Percentiles rank a stretch among this genome's conserved stretches.
phyloP scores from a whole-genome alignment of 352 stramenopile species.

The Globisporangium spiculum region DNA sequence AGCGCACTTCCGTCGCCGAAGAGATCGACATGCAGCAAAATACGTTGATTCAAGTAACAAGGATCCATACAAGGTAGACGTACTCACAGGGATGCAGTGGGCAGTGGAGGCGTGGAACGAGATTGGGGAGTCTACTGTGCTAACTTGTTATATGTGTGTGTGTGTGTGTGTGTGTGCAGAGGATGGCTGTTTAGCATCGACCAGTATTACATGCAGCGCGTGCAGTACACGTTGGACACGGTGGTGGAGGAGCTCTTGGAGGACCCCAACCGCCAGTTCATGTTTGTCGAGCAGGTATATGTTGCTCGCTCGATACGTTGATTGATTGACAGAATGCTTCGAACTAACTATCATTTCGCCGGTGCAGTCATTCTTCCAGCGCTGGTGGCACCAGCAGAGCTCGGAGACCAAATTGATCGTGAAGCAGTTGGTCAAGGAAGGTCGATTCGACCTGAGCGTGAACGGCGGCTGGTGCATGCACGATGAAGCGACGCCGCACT shows the following conservation, averaged over 20 bases:
- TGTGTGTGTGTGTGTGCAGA: conserved; percentile 16
- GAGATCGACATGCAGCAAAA: too few species aligned
- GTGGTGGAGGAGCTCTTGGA: conserved; percentile 83
- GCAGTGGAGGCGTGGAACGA: too few species aligned
- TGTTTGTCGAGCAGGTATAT: conserved; percentile 85
- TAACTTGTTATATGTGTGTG: not conserved
- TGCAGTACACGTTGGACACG: conserved; percentile 96
- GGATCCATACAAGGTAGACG: too few species aligned
- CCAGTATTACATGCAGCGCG: conserved; percentile 94
- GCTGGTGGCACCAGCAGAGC: conserved; percentile 93
- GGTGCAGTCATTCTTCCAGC: conserved; percentile 90
- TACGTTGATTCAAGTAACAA: too few species aligned
- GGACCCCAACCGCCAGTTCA: conserved; percentile 92
- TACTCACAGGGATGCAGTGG: too few species aligned
- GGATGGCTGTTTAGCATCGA: conserved; percentile 96
- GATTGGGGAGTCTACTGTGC: not conserved
- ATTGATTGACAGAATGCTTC: too few species aligned
- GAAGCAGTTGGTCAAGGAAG: conserved; percentile 86
- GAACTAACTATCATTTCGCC: too few species aligned
- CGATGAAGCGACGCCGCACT: conserved; percentile 96
- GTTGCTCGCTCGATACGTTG: too few species aligned
- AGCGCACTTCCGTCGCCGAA: too few species aligned
- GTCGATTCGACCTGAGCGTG: conserved; percentile 90
- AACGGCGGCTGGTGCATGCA: conserved; percentile 99
- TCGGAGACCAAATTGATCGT: conserved; percentile 66